These are phyloP conservation scores for Eimeria tenella DNA, from an alignment of 169 alveolate species.

Conservation along the genomic window DNA sequence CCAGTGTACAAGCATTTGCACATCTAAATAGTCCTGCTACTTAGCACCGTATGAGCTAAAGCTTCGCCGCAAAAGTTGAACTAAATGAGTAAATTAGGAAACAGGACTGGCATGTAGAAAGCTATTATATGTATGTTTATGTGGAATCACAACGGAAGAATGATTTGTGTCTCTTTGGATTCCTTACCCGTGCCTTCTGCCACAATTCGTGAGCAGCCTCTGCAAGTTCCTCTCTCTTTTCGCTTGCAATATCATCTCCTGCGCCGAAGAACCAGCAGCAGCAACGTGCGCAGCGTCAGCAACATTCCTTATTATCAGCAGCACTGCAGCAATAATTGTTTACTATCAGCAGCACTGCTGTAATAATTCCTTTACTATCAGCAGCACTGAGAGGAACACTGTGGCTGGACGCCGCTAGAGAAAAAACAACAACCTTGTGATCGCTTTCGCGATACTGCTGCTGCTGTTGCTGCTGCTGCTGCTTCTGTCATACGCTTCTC, in stretches of 20 bases:
- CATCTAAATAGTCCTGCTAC: no score
- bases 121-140: background rate
- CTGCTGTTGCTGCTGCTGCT: no score
- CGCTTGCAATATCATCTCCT: background rate
- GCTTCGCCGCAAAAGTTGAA: no score
- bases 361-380: background rate
- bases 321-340: no score
- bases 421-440: no score
- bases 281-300: background rate
- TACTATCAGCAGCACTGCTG: no score
- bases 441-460: no score
- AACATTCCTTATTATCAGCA: background rate
- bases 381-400: background rate
- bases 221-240: background rate
- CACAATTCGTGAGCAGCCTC: conserved; percentile 12
- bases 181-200: conserved; percentile 4
- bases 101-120: background rate
- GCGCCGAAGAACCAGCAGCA: background rate
- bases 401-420: background rate
- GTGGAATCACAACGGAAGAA: background rate
- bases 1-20: no score
- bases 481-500: background rate
- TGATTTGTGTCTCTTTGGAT: background rate
- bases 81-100: no score
- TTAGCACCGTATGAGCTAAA: no score